Evolutionary conservation across 2,329 filamentous ascomycete genomes (phyloP), one percentile per base, ranked within the genome.

Genomic region (Beauveria asiatica): DNA sequence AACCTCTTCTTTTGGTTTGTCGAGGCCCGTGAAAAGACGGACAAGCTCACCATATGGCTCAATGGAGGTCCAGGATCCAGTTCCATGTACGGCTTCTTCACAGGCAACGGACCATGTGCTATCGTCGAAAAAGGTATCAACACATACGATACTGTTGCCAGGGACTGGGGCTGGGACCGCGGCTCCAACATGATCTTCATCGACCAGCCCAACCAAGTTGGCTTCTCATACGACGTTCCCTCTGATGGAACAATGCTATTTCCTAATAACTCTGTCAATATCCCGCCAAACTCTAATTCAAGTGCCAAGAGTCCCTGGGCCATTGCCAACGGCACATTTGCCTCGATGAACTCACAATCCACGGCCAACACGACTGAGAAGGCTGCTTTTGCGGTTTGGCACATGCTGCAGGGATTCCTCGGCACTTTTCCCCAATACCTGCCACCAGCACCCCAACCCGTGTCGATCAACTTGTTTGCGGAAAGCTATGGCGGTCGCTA

Each of bases 401-500:
- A 88, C 66, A 81, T 87, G 68, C 67, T 87, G 33, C 84, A 87
- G 65, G 81, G 77, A 25, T 86, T 85, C 69, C 64, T 89, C 61
- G 75, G 74, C 16, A 73, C 77, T 1, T 86, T 86, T 62, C 83
- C 84, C 0, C 75, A 82, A 63, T 83, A 85, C 65, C 80, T 80
- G 41, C 81, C 81, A 4, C 75, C 78, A 5, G 69, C 71, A 39
- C 75, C 76, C 63, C 72, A 76, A 44, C 73, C 78, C 0, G 66
- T 84, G 19, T 82, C 82, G 5, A 78, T 90, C 57, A 85, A 85
- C 65, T 73, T 90, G 5, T 89, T 88, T 63, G 80, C 85, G 1
- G 86, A 90, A 69, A 87, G 83, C 70, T 87, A 89, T 69, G 83
- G 86, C 39, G 88, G 88, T 13, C 82, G 84, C 60, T 91, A 89